Base-by-base conservation (phyloP, 1,284 basidiomycete genomes). In the Porodaedalea pini region DNA sequence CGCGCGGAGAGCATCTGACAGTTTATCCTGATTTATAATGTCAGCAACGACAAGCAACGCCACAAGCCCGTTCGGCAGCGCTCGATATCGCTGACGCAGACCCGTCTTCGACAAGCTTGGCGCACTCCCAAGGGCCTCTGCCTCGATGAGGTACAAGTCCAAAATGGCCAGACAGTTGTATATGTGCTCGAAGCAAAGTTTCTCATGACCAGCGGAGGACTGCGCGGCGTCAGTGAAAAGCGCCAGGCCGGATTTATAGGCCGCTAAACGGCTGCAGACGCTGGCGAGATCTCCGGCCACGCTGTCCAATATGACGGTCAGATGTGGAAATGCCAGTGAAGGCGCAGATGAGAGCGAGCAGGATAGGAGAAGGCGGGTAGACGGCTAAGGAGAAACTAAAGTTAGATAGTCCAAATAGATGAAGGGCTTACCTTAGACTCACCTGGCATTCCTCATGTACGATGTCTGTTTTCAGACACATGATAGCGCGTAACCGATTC, bases 141-240 rank as follows among this genome's bases (percentile, higher is more conserved):
- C 66, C 2, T 68, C 63, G 8, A 89, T 69, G 0, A 90, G 73
- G 64, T 78, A 84, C 0, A 75, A 71, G 62, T 90, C 88, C 6
- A 90, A 63, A 2, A 90, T 70, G 13, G 73, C 73, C 21, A 91
- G 72, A 61, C 83, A 81, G 32, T 81, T 73, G 60, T 80, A 76
- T 10, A 83, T 69, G 63, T 78, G 78, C 17, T 73, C 69, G 37
- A 83, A 64, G n/a, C 75, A 75, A 6, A 71, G 73, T 6, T 63
- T 61, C 23, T 73, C 69, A 17, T 61, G 51, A 36, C 53, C 23
- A 17, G 45, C 45, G n/a, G 67, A 66, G 2, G 61, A 29, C 2
- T 66, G 40, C 4, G 62, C 58, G 15, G 63, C 44, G 1, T 66
- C 61, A 8, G 74, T 73, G 23, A 74, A 57, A n/a, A 81, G 63